Evolutionary conservation across 805 yeast genomes (phyloP).

Genomic region (Torulaspora quercuum): DNA sequence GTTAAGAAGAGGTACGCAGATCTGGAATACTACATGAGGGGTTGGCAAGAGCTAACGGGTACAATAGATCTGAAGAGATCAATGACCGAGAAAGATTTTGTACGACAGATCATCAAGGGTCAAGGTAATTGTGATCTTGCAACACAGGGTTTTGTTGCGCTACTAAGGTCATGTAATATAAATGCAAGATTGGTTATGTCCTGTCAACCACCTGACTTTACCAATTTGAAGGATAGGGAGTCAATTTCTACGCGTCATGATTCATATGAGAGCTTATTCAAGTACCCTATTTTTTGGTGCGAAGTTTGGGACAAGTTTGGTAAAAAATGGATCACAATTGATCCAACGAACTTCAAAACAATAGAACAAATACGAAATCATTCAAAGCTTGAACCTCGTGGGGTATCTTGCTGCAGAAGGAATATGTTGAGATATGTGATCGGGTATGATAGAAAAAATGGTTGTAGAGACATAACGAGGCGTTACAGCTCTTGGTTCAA

Average conservation of each 20-base stretch:
- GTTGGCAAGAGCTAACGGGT: conserved; percentile 47
- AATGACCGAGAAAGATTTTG: conserved; percentile 44
- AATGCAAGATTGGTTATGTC: conserved; percentile 76
- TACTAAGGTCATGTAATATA: conserved; percentile 67
- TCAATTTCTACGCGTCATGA: conserved; percentile 20
- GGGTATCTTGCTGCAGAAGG: conserved; percentile 20
- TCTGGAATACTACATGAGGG: conserved; percentile 40
- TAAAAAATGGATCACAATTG: conserved; percentile 79
- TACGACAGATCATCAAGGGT: conserved; percentile 41
- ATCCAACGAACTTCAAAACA: conserved; percentile 62
- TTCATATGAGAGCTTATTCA: conserved; percentile 19
- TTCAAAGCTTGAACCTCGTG: conserved; percentile 65
- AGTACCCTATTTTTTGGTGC: conserved; percentile 82
- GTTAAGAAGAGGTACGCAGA: conserved; percentile 38
- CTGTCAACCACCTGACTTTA: conserved; percentile 86
- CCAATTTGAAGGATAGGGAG: conserved; percentile 34
- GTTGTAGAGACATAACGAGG: conserved; percentile 78
- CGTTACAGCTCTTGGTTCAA: conserved; percentile 70
- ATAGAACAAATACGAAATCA: conserved; percentile 61
- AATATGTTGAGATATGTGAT: conserved; percentile 70
- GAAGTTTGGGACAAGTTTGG: conserved; percentile 85
- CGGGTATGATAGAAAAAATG: conserved; percentile 65
- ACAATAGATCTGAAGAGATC: conserved; percentile 21
- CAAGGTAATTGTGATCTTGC: conserved; percentile 75
- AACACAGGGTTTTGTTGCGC: conserved; percentile 82